These are phyloP conservation scores for Fusarium praegraminearum DNA, from an alignment of 2,329 filamentous ascomycete species.

Conservation along the genomic window DNA sequence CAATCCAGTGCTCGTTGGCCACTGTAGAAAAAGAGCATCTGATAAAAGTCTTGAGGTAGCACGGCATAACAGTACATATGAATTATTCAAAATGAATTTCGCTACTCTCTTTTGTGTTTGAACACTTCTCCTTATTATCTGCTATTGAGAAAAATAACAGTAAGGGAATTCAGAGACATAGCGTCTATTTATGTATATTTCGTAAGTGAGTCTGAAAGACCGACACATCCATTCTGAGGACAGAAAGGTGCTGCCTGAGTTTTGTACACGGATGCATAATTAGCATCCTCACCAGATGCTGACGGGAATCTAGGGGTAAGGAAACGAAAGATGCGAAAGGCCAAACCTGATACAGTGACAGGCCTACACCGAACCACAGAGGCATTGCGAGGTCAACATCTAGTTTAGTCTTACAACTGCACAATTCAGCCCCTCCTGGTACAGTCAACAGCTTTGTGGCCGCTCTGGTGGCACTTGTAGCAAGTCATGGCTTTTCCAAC, in stretches of 20 bases:
- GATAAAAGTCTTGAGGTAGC: background rate
- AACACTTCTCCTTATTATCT: background rate
- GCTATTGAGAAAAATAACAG: background rate
- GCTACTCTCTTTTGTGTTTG: background rate
- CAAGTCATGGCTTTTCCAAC: conserved; percentile 58
- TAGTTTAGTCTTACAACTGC: conserved; percentile 1
- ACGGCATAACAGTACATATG: too few relatives aligned
- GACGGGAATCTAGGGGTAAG: background rate
- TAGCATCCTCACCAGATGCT: background rate
- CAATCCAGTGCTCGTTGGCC: background rate
- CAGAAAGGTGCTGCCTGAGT: background rate
- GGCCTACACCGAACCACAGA: background rate
- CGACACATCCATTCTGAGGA: background rate
- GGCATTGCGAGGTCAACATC: background rate
- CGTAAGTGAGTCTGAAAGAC: background rate
- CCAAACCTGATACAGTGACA: conserved; percentile 2
- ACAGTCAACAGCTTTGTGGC: conserved; percentile 71
- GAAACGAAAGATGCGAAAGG: background rate
- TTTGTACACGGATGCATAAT: background rate
- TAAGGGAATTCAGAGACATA: background rate
- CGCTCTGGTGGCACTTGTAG: conserved; percentile 70
- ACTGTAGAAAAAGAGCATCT: background rate
- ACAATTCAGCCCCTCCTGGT: conserved; percentile 50
- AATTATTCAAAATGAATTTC: background rate
- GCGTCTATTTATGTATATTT: background rate